Evolutionary conservation across 805 yeast genomes (phyloP), one percentile per base, ranked within the genome.

Genomic region (Lachancea lanzarotensis): DNA sequence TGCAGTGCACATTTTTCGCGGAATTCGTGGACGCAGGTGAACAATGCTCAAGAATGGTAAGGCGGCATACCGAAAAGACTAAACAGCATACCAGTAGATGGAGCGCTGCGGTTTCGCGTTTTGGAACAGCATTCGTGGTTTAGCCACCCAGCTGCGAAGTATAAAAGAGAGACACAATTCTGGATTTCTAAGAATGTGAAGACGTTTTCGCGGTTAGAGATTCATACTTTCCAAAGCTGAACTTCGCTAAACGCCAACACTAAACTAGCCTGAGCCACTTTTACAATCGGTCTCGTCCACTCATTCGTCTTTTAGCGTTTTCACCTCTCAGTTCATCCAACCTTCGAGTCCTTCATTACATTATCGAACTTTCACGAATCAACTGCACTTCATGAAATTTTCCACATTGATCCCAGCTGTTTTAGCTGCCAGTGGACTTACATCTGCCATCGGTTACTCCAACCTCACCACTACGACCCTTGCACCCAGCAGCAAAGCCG

Each of bases 201-300:
- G 13, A 20, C 13, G 3, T 18, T 40, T 40, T 40, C 43, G 43
- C 38, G 43, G 13, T 29, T 29, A 7, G 31, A 29, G 15, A 7
- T 29, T 29, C 13, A 7, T 11, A 7, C 15, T 29, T 4, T 22
- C 8, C 25, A 4, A 22, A 22, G 25, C 25, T 40, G 19, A 22
- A 40, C n/a, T 6, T 19, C 22, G 19, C 34, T 22, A 17, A 32
- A 13, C 34, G 15, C 10, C 25, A 22, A 22, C 25, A 22, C 25
- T 6, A 35, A 33, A 18, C 38, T 42, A 31, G 11, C 35, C 35
- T 47, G 57, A 54, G 57, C 57, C 50, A 39, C 15, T 20, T 20
- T 22, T 6, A 22, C 30, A 34, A 42, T 39, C 35, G 54, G 57
- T 54, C 57, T 54, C 57, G 57, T 54, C 57, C 57, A 54, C 42